phyloP scores from a whole-genome alignment of 306 rosid genomes.

The Medicago arabica region DNA sequence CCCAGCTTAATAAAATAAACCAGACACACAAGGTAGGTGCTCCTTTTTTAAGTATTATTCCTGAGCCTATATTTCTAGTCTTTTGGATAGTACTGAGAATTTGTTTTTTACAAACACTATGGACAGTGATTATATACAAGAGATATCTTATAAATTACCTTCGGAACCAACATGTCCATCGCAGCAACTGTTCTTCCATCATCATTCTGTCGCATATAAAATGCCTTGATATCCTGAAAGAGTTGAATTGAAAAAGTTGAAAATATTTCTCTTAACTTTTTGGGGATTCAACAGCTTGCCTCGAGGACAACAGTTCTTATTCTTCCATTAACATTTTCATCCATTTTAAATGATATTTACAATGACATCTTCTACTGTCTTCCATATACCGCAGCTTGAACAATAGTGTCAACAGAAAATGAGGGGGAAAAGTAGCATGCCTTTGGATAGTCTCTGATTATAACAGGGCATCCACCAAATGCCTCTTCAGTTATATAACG shows the following conservation, averaged over 20 bases:
- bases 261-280: neutral
- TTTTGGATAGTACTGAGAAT: slow-evolving; percentile 23
- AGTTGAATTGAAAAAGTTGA: slow-evolving; percentile 28
- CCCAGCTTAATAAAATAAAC: slow-evolving; percentile 9
- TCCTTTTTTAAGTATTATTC: neutral
- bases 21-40: slow-evolving; percentile 9
- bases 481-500: slow-evolving; percentile 93
- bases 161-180: slow-evolving; percentile 97
- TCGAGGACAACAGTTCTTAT: slow-evolving; percentile 2
- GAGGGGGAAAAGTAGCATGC: slow-evolving; percentile 50
- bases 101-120: slow-evolving; percentile 26
- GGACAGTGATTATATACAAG: slow-evolving; percentile 4
- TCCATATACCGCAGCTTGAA: neutral
- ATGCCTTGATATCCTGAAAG: slow-evolving; percentile 93
- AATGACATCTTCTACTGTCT: slow-evolving; percentile 21
- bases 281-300: neutral
- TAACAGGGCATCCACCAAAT: slow-evolving; percentile 85
- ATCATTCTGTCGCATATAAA: slow-evolving; percentile 95
- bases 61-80: slow-evolving; percentile 26
- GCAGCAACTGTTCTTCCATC: slow-evolving; percentile 97
- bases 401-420: slow-evolving; percentile 34
- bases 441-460: slow-evolving; percentile 95
- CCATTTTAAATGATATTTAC: slow-evolving; percentile 5
- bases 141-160: slow-evolving; percentile 56
- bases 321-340: neutral